Percentiles rank a stretch among this genome's conserved stretches.
These are phyloP conservation scores for Oryza brachyantha DNA, from an alignment of 176 grass and related monocot genomes.

Conservation along the genomic window DNA sequence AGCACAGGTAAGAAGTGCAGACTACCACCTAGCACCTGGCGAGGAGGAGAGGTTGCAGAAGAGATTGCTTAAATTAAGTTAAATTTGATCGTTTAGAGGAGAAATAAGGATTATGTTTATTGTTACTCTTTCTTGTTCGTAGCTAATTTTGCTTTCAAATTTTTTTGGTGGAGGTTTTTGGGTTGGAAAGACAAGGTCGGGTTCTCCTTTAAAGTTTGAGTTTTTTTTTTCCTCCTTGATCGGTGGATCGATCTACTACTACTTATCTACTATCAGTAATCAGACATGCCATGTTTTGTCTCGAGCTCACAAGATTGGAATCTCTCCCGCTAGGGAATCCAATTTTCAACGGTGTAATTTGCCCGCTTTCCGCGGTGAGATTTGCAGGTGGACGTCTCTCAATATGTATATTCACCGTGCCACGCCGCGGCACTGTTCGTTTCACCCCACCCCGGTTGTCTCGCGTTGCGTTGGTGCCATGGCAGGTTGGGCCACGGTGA, in stretches of 20 bases:
- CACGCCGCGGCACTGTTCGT: not conserved
- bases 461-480: not conserved
- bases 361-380: slow-evolving; percentile 10
- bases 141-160: slow-evolving; percentile 16
- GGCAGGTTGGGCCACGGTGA: not conserved
- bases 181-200: slow-evolving; percentile 27
- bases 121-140: slow-evolving; percentile 32
- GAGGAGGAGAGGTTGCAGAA: slow-evolving; percentile 22
- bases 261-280: slow-evolving; percentile 1
- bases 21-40: not conserved
- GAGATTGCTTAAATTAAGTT: slow-evolving; percentile 3
- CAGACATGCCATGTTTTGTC: slow-evolving; percentile 24
- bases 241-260: slow-evolving; percentile 31
- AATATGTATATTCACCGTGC: not conserved
- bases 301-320: slow-evolving; percentile 6
- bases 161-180: slow-evolving; percentile 39
- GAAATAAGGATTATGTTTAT: slow-evolving; percentile 39
- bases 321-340: not conserved
- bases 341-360: not conserved
- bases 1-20: slow-evolving; percentile 34
- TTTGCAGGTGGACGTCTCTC: not conserved
- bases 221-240: slow-evolving; percentile 19
- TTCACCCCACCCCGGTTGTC: not conserved
- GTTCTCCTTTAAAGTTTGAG: slow-evolving; percentile 28
- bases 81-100: slow-evolving; percentile 33